phyloP scores from a whole-genome alignment of 2,329 filamentous ascomycete species.

The Coniosporium tulheliwenetii region DNA sequence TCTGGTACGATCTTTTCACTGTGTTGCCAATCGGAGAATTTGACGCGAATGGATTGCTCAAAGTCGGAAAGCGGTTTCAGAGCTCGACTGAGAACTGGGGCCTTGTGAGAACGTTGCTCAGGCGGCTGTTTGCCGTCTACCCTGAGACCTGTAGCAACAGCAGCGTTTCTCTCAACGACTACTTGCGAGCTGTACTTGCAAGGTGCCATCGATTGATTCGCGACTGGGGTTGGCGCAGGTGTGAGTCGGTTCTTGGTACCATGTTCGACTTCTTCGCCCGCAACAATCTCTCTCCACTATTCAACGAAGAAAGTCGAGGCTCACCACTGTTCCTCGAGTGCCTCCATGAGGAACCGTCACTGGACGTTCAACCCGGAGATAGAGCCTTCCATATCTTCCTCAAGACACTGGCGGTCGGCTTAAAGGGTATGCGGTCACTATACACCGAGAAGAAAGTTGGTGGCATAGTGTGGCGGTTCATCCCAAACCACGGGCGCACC shows the following conservation, averaged over 20 bases:
- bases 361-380: conserved; percentile 32
- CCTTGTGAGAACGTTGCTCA: conserved; percentile 28
- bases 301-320: conserved; percentile 32
- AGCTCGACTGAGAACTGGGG: conserved; percentile 32
- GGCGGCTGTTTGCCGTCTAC: conserved; percentile 31
- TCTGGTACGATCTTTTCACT: conserved; percentile 32
- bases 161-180: conserved; percentile 35
- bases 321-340: conserved; percentile 39
- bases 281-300: conserved; percentile 34
- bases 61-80: conserved; percentile 23
- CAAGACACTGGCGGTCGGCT: conserved; percentile 36
- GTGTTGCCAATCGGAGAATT: conserved; percentile 38
- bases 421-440: conserved; percentile 28
- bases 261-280: conserved; percentile 46
- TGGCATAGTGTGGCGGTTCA: conserved; percentile 39
- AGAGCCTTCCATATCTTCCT: conserved; percentile 43
- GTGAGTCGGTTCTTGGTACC: conserved; percentile 35
- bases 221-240: conserved; percentile 40
- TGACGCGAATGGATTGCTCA: conserved; percentile 31
- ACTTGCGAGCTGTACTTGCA: conserved; percentile 34
- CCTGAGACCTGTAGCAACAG: conserved; percentile 21
- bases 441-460: conserved; percentile 39
- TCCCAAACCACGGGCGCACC: conserved; percentile 44
- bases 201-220: conserved; percentile 38
- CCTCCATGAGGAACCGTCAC: conserved; percentile 24